Conservation (phyloP, 768 basidiomycete species). For the Amyloporia xantha region DNA sequence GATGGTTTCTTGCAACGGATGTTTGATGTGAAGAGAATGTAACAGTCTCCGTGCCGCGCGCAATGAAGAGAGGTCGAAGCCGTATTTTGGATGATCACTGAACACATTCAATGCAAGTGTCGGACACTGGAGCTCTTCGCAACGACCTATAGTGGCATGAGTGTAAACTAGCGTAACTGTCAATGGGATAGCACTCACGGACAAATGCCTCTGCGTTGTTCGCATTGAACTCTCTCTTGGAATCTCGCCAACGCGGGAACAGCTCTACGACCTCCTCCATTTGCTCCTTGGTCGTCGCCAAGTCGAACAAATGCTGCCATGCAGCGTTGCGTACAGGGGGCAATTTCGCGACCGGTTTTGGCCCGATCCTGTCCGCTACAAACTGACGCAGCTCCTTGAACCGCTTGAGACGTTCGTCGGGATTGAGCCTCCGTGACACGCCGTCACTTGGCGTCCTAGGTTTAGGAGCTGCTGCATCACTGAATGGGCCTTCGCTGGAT, state of each 20-base stretch:
- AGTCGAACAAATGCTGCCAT: conserved; percentile 45
- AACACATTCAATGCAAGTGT: conserved; percentile 54
- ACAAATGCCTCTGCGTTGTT: conserved; percentile 43
- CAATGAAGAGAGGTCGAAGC: conserved; percentile 40
- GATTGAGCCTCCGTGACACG: conserved; percentile 20
- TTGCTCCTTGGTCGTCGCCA: conserved; percentile 44
- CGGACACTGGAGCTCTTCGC: conserved; percentile 49
- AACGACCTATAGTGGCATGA: conserved; percentile 42
- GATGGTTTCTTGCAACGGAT: conserved; percentile 43
- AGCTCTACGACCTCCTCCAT: conserved; percentile 38
- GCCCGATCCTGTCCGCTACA: conserved; percentile 33
- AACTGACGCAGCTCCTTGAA: conserved; percentile 33
- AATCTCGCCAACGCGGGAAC: conserved; percentile 46
- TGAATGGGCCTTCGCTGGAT: conserved; percentile 1
- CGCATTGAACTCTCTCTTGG: conserved; percentile 29
- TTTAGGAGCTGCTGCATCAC: conserved; percentile 5
- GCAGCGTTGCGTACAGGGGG: conserved; percentile 38
- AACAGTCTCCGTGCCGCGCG: conserved; percentile 49
- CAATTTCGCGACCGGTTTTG: conserved; percentile 27
- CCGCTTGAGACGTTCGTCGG: conserved; percentile 24
- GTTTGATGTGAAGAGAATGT: conserved; percentile 43
- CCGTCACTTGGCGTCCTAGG: not conserved
- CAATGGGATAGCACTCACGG: conserved; percentile 34
- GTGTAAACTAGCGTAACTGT: not conserved
- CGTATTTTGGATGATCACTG: conserved; percentile 56